A percentile compares a stretch with the other conserved stretches of the same genome.
These are phyloP conservation scores for Suhomyces sp. DNA, from an alignment of 805 yeast species.

Conservation along the genomic window DNA sequence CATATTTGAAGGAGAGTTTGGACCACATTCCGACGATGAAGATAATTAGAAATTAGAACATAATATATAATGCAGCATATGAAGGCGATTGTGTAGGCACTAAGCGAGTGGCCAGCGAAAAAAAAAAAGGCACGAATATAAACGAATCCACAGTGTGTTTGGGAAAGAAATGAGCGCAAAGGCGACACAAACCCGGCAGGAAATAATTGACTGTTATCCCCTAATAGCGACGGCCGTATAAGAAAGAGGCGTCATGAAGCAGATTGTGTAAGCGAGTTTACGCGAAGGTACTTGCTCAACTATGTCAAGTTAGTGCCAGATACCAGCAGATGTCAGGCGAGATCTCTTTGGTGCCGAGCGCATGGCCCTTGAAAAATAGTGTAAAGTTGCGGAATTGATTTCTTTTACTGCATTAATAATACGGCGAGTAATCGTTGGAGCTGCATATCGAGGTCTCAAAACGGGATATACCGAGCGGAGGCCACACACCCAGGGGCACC, in stretches of 20 bases:
- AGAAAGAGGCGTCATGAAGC: not conserved
- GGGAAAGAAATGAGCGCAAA: not conserved
- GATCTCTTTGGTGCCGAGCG: not conserved
- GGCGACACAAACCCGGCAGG: not conserved
- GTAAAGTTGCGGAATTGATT: not conserved
- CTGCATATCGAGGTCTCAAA: not conserved
- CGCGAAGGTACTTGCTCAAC: not conserved
- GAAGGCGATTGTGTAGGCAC: not conserved
- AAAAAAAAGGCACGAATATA: not conserved
- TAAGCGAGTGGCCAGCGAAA: not conserved
- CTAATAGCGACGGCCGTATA: not conserved
- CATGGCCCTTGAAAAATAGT: not conserved
- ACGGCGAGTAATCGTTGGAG: not conserved
- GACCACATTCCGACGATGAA: slow-evolving; percentile 49
- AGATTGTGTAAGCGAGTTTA: not conserved
- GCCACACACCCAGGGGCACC: too few relatives aligned
- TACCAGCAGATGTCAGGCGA: not conserved
- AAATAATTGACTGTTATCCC: not conserved
- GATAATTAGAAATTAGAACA: not conserved
- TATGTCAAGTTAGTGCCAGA: not conserved
- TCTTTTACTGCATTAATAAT: not conserved
- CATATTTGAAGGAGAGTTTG: slow-evolving; percentile 93
- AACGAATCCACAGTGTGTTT: not conserved
- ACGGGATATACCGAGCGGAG: not conserved
- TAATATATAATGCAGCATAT: not conserved